Evolutionary conservation across 257 asterid genomes (phyloP), one percentile per base, ranked within the genome.

Genomic region (Nyctanthes arbortristis): DNA sequence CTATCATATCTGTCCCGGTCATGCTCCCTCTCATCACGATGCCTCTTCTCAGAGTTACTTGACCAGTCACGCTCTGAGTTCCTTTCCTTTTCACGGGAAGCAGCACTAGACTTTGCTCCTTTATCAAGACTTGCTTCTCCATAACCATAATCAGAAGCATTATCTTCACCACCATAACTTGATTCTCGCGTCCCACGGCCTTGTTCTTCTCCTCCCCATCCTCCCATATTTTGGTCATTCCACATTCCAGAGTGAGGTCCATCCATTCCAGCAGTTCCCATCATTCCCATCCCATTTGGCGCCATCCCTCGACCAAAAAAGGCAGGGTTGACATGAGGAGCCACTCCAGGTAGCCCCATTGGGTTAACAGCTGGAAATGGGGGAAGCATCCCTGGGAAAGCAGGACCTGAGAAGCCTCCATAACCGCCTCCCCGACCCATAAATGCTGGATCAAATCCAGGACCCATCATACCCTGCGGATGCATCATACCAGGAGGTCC

Each of bases 291-390:
- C 28, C 86, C 84, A 61, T 78, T 81, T 35, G 76, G 69, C 52
- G 78, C 61, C 89, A 84, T 81, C 35, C 89, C 89, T 60, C 89
- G 79, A 33, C 81, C 83, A 70, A 84, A 84, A 62, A 84, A 84
- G 29, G 89, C 87, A 66, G 89, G 89, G 65, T 84, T 84, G 52
- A 84, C 87, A 74, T 79, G 89, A 63, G 89, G 87, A 74, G 87
- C 85, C 69, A 81, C 85, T 62, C 85, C 89, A 69, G 81, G 74
- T 40, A 79, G 80, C 9, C 89, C 87, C 84, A 84, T 75, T 9
- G 70, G 79, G 62, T 79, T 79, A 61, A 81, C 80, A 77, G 72
- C 79, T 36, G 72, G 80, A 79, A 73, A 84, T 25, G 83, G 84
- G 67, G 87, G 81, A 11, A 84, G 52, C 80, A 81, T 79, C 52